Conservation (phyloP, 169 alveolate species). For the Eimeria falciformis region DNA sequence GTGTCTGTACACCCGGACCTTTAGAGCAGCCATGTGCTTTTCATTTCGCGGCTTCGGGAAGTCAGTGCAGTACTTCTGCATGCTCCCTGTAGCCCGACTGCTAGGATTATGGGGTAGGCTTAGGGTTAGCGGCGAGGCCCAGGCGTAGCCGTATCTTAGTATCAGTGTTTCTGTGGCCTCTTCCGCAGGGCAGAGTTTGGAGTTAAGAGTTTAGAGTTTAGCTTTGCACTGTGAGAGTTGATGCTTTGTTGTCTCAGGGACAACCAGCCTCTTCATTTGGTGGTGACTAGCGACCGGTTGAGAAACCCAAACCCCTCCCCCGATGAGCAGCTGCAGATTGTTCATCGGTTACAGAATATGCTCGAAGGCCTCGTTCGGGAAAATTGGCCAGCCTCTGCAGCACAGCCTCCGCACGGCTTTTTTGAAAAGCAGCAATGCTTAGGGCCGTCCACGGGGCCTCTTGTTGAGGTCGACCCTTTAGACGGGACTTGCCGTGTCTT, state of each 20-base stretch:
- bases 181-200: too few relatives aligned
- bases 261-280: slow-evolving; percentile 74
- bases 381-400: slow-evolving; percentile 51
- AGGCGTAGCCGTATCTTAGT: too few relatives aligned
- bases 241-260: slow-evolving; percentile 64
- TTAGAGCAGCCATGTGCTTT: too few relatives aligned
- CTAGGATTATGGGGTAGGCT: too few relatives aligned
- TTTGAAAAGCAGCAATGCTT: slow-evolving; percentile 43
- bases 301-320: slow-evolving; percentile 45
- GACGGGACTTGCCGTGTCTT: background rate
- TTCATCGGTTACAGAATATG: slow-evolving; percentile 9
- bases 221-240: too few relatives aligned
- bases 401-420: slow-evolving; percentile 20
- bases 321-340: slow-evolving; percentile 29
- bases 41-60: too few relatives aligned
- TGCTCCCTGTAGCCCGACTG: too few relatives aligned
- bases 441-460: slow-evolving; percentile 77
- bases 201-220: too few relatives aligned
- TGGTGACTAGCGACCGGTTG: slow-evolving; percentile 51
- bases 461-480: slow-evolving; percentile 69
- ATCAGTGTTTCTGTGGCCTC: too few relatives aligned
- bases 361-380: slow-evolving; percentile 59
- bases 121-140: too few relatives aligned
- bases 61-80: too few relatives aligned
- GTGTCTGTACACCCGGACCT: too few relatives aligned